Percentiles rank a stretch among this genome's conserved stretches.
phyloP scores from a whole-genome alignment of 331 rosid genomes.

The Acacia concinna region DNA sequence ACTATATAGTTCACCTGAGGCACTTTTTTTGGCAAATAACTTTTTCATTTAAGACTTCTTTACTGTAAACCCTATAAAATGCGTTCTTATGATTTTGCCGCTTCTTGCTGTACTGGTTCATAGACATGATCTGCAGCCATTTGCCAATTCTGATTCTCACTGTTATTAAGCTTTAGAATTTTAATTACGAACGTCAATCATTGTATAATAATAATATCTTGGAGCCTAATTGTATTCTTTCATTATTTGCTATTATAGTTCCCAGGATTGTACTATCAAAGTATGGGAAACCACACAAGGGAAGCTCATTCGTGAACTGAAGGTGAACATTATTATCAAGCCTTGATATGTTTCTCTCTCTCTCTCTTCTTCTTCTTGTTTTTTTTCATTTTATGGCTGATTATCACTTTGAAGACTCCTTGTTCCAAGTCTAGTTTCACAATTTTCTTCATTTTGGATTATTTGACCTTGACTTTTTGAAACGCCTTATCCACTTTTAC shows the following conservation, averaged over 20 bases:
- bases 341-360: background rate
- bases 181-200: background rate
- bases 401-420: no score
- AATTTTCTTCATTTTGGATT: background rate
- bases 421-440: background rate
- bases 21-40: background rate
- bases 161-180: background rate
- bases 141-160: background rate
- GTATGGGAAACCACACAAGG: conserved; percentile 96
- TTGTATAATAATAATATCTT: background rate
- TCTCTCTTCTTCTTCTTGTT: background rate
- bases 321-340: conserved; percentile 42
- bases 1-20: background rate
- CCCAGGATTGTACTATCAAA: conserved; percentile 91
- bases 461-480: conserved; percentile 15
- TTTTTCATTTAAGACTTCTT: background rate
- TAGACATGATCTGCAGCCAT: conserved; percentile 6
- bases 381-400: no score
- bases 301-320: conserved; percentile 84
- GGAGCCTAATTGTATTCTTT: conserved; percentile 19
- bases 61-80: background rate
- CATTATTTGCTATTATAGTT: conserved; percentile 45
- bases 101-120: background rate
- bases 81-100: conserved; percentile 1
- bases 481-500: background rate